A percentile compares a stretch with the other conserved stretches of the same genome.
Evolutionary conservation across 495 filamentous ascomycete genomes (phyloP).

Genomic region (Cladorrhinum samala): DNA sequence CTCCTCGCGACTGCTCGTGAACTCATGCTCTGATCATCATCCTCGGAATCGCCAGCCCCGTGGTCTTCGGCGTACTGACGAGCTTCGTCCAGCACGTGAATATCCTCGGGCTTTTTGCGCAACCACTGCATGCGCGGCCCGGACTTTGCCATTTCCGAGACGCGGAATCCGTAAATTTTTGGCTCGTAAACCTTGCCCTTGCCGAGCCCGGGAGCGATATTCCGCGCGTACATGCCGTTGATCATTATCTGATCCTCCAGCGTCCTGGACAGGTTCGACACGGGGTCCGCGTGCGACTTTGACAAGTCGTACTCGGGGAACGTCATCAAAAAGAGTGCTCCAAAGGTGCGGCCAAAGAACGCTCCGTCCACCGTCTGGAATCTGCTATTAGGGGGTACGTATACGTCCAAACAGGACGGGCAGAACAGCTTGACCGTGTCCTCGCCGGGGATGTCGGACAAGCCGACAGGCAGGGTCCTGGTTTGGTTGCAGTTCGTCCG

Average conservation of each 20-base stretch:
- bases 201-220: constrained; percentile 84
- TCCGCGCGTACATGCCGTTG: constrained; percentile 77
- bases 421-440: constrained; percentile 99
- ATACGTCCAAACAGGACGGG: constrained; percentile 92
- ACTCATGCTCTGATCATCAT: constrained; percentile 41
- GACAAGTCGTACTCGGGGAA: constrained; percentile 89
- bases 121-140: constrained; percentile 97
- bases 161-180: constrained; percentile 92
- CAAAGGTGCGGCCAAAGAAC: constrained; percentile 97
- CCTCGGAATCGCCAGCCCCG: constrained; percentile 27
- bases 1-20: constrained; percentile 31
- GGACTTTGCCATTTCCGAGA: constrained; percentile 76
- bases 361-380: constrained; percentile 98
- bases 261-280: constrained; percentile 33
- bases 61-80: constrained; percentile 46
- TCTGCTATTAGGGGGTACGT: constrained; percentile 92
- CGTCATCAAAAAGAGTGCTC: constrained; percentile 89
- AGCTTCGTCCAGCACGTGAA: constrained; percentile 78
- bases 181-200: constrained; percentile 82
- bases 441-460: constrained; percentile 87
- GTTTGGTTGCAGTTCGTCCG: constrained; percentile 81
- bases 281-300: constrained; percentile 42
- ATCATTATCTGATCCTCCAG: constrained; percentile 50
- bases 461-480: constrained; percentile 85
- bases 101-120: constrained; percentile 70